Conservation (phyloP, 2,329 filamentous ascomycete species). For the Periconia sp. region DNA sequence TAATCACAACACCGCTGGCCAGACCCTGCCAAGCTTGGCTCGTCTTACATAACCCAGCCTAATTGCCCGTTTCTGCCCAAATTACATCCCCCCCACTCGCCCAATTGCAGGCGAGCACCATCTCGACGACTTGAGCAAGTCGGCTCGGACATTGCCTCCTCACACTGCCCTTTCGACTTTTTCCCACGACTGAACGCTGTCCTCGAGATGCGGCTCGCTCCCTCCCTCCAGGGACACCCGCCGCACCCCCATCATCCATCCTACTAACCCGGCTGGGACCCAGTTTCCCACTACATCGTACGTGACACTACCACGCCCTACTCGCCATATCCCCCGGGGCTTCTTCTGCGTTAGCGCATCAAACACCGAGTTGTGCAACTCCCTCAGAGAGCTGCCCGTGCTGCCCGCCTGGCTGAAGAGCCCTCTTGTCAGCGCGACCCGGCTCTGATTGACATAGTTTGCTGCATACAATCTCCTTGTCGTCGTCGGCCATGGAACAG, state of each 20-base stretch:
- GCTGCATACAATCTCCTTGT: conserved; percentile 42
- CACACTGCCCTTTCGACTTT: conserved; percentile 48
- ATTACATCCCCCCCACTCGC: no score
- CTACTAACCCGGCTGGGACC: conserved; percentile 78
- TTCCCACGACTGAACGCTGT: conserved; percentile 55
- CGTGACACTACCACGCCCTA: conserved; percentile 82
- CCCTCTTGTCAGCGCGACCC: conserved; percentile 57
- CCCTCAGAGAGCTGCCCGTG: conserved; percentile 74
- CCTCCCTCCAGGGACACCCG: conserved; percentile 53
- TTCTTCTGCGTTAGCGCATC: conserved; percentile 77
- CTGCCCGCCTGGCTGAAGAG: conserved; percentile 55
- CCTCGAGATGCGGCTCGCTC: conserved; percentile 47
- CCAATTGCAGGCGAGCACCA: background rate
- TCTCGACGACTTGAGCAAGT: background rate
- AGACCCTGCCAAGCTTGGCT: conserved; percentile 6
- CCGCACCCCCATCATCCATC: conserved; percentile 89
- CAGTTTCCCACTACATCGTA: conserved; percentile 87
- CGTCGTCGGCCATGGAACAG: conserved; percentile 45
- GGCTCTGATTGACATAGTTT: conserved; percentile 46
- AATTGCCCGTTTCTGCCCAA: conserved; percentile 9
- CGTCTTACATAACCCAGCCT: conserved; percentile 25
- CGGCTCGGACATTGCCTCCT: conserved; percentile 15
- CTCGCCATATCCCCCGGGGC: conserved; percentile 69
- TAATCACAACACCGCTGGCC: conserved; percentile 11
- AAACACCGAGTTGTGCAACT: conserved; percentile 86